Conservation (phyloP, 2,329 filamentous ascomycete species). For the Ophiocordyceps camponoti-leonardi region DNA sequence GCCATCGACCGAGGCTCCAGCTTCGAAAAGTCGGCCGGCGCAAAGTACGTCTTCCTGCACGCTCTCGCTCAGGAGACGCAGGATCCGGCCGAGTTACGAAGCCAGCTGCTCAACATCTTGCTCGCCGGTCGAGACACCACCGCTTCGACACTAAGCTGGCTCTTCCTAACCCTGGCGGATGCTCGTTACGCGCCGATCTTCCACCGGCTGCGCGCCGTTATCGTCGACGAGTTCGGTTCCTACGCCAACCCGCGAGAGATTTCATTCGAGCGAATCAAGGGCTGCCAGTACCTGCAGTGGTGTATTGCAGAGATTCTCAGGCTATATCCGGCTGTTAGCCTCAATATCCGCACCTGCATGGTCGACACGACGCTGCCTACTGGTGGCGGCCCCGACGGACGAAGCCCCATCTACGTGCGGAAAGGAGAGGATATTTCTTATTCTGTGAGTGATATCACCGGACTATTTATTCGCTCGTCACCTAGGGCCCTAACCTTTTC, state of each 20-base stretch:
- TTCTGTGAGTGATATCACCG: conserved; percentile 4
- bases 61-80: conserved; percentile 15
- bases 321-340: conserved; percentile 8
- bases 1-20: conserved; percentile 19
- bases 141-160: conserved; percentile 29
- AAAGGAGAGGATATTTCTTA: conserved; percentile 27
- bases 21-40: neutral
- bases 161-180: conserved; percentile 24
- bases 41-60: conserved; percentile 14
- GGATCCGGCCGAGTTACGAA: conserved; percentile 9
- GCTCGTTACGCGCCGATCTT: conserved; percentile 18
- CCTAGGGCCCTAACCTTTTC: neutral
- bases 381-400: conserved; percentile 31
- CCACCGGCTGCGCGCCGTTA: conserved; percentile 21
- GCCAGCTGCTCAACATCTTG: conserved; percentile 17
- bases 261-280: conserved; percentile 9
- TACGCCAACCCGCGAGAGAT: conserved; percentile 11
- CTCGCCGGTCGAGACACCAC: conserved; percentile 40
- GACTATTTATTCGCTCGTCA: too few relatives aligned
- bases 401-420: conserved; percentile 27
- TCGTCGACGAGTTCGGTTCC: conserved; percentile 32
- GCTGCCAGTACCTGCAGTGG: conserved; percentile 9
- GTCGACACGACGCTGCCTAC: conserved; percentile 29
- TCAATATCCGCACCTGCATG: conserved; percentile 8
- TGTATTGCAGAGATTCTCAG: conserved; percentile 8